Base-by-base conservation (phyloP, 345 rosid genomes). In the Anacardium occidentale region DNA sequence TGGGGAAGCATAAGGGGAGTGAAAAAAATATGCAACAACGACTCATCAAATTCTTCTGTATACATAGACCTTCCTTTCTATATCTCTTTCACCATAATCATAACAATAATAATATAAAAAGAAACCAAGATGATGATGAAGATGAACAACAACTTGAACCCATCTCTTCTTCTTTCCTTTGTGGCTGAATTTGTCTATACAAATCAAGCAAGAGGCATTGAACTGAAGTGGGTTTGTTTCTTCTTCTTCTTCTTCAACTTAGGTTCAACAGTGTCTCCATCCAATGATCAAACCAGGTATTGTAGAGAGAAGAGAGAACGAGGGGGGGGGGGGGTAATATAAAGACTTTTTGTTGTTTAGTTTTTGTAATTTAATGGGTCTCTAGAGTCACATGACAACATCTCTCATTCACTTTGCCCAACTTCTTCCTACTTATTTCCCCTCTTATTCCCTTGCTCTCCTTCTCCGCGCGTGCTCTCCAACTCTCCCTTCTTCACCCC, bases 381-480 rank as follows among this genome's bases (percentile, higher is more conserved):
- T 59, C 34, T 61, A 68, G 76, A 67, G 80, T 85, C 86, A 78
- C 83, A 73, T 83, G 82, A 76, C 77, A 17, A 78, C 77, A 17
- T 63, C 74, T 48, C 65, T 63, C 68, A 12, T 72, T 64, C 66
- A 69, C 77, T 62, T 73, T 57, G 21, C 42, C 42, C 15, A 17
- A 45, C 69, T 47, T 25, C 54, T 47, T 45, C 11, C 51, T n/a
- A 10, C 51, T 21, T 24, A 17, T 12, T 10, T 24, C 20, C 9
- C 68, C 7, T 12, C 44, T 58, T 70, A 25, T 45, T 26, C 44
- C 57, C 51, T 12, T 3, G 59, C 74, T 59, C 74, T 59, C 74
- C 13, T 20, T 40, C 12, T 0, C 22, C 13, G 74, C 74, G 66
- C 74, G 74, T 70, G 58, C 0, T 0, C 5, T 20, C 11, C 11